Evolutionary conservation across 176 grass and related monocot species (phyloP).

Genomic region (bread wheat (Triticum aestivum)): IWGSC_CS_RefSeq_v2.1 NC_057814.1:530737449-530737948

Average conservation of each 20-base stretch:
- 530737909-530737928: slow-evolving; percentile 63
- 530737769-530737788: slow-evolving; percentile 40
- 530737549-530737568: slow-evolving; percentile 72
- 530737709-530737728: slow-evolving; percentile 51
- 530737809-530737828: not conserved
- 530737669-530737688: slow-evolving; percentile 67
- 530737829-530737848: not conserved
- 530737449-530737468: slow-evolving; percentile 83
- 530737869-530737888: not conserved
- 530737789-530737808: not conserved
- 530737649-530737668: slow-evolving; percentile 45
- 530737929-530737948: slow-evolving; percentile 68
- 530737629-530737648: slow-evolving; percentile 31
- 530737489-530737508: not conserved
- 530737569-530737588: slow-evolving; percentile 87
- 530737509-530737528: not conserved
- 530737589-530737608: slow-evolving; percentile 92
- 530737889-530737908: slow-evolving; percentile 40
- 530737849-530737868: not conserved
- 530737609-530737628: slow-evolving; percentile 61
- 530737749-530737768: slow-evolving; percentile 78
- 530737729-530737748: slow-evolving; percentile 43
- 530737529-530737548: not conserved
- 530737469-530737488: slow-evolving; percentile 63
- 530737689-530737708: slow-evolving; percentile 60